Evolutionary conservation across 371 early-diverging fungal species (phyloP).

Genomic region (Mortierella polycephala): DNA sequence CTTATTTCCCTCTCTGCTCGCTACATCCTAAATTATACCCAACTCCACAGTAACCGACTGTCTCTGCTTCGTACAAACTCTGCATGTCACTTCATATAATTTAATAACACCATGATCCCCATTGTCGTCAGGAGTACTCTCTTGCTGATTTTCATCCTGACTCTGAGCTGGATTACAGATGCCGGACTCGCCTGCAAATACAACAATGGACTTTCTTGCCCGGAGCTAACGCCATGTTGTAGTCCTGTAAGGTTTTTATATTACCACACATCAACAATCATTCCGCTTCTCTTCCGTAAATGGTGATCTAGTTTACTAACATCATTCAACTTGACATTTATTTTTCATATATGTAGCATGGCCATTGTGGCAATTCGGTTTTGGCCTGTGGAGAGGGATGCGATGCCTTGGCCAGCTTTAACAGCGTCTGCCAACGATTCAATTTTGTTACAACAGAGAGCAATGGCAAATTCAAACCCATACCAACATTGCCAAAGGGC

Average conservation of each 20-base stretch:
- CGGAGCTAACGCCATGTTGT: slow-evolving; percentile 40
- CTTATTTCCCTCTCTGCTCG: no score
- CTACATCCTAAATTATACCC: no score
- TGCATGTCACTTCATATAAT: not conserved
- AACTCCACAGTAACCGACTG: no score
- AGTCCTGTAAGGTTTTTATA: slow-evolving; percentile 35
- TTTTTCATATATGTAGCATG: slow-evolving; percentile 21
- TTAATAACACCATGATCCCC: slow-evolving; percentile 17
- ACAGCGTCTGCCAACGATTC: slow-evolving; percentile 30
- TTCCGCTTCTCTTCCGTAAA: not conserved
- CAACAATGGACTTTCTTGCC: slow-evolving; percentile 43
- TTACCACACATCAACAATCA: not conserved
- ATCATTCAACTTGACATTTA: not conserved
- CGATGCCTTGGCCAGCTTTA: slow-evolving; percentile 30
- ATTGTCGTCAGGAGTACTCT: slow-evolving; percentile 23
- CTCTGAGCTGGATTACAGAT: slow-evolving; percentile 22
- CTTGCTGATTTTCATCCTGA: slow-evolving; percentile 25
- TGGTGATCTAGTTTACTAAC: no score
- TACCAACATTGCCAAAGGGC: slow-evolving; percentile 37
- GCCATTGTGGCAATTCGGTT: slow-evolving; percentile 48
- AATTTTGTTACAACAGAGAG: not conserved
- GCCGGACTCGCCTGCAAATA: slow-evolving; percentile 35
- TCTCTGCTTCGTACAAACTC: no score
- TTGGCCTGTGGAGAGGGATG: slow-evolving; percentile 41
- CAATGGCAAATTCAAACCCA: slow-evolving; percentile 20